Evolutionary conservation across 106 monocot genomes (phyloP), one percentile per base, ranked within the genome.

Genomic region (Hemerocallis citrina): DNA sequence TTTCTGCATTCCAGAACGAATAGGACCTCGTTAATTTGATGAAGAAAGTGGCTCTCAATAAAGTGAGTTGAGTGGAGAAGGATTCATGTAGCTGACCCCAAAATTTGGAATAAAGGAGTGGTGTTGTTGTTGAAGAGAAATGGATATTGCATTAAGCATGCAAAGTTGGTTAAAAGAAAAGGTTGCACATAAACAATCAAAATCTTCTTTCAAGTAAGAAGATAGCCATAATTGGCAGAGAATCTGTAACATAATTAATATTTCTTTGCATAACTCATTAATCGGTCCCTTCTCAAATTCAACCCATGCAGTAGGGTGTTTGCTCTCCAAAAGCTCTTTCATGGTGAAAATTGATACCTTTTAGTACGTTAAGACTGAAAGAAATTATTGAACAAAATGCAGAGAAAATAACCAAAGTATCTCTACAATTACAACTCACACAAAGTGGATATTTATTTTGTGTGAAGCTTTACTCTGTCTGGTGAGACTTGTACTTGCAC

Each of bases 231-330:
- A 50, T 22, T 64, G 31, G 20, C 12, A 23, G 48, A 35, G 23
- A 49, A 46, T 50, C 20, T 35, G 39, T 5, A 15, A 20, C 2
- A 11, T n/a, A n/a, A n/a, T 5, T 1, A 14, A 1, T 29, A 30
- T 25, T 51, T 30, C 48, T 49, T 0, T 35, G n/a, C 21, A 66
- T 81, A 96, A 90, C 91, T 96, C 96, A 77, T 81, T 59, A 69
- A 96, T 91, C 37, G 72, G 55, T 1, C 96, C 96, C 63, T 74
- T 69, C 81, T 96, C 96, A 75, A 91, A 96, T 71, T 96, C 96
- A 63, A 75, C 52, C 96, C 96, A 96, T 70, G 84, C 75, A 43
- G 87, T 87, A 41, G 96, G 96, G 54, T 96, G 91, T 44, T 96
- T 96, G 19, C 41, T 60, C 65, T 84, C 84, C 61, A 91, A 37